Base-by-base conservation (phyloP, 805 yeast genomes). In the Candida methanosorbosa region DNA sequence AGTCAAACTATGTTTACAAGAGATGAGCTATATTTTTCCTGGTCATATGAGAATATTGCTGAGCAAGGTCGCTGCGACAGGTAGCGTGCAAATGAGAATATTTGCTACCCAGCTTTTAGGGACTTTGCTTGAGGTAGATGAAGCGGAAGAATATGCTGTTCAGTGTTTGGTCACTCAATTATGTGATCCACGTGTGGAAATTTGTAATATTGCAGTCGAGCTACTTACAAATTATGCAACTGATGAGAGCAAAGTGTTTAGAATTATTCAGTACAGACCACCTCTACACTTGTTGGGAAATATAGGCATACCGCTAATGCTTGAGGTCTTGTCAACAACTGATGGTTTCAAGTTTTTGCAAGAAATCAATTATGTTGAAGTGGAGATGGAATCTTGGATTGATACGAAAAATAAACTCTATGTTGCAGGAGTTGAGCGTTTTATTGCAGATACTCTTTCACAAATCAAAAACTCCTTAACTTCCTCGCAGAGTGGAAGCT, bases 321-420 rank as follows among this genome's bases (percentile, higher is more conserved):
- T 79, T 46, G 70, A 76, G 35, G 70, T 86, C 38, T 58, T 90
- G 33, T 69, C 81, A 4, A 72, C 80, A 0, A 60, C 85, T 0
- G 50, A 59, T 9, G 98, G 97, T 0, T 85, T 83, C 54, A 65
- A 66, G 26, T 80, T 78, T 43, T 58, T 85, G 33, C 64, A 68
- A 26, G 72, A 67, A 13, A 59, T 70, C 26, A 75, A 81, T 32
- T 78, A 75, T 46, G 68, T 85, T 17, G 75, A 74, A 35, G 59
- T 55, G 11, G 88, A 84, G 46, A 72, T 87, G 65, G 71, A 68
- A 27, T 60, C 67, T 13, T 86, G 95, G 95, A 57, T 74, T 2
- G 64, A 63, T 12, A 50, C 58, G 3, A 64, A 66, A 20, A 66
- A 68, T 34, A 57, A 61, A 30, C 56, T 59, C 9, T 76, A 75